Percentiles rank a stretch among this genome's conserved stretches.
phyloP scores from a whole-genome alignment of 164 flowering plant species.

The Magnolia kwangsiensis region DNA sequence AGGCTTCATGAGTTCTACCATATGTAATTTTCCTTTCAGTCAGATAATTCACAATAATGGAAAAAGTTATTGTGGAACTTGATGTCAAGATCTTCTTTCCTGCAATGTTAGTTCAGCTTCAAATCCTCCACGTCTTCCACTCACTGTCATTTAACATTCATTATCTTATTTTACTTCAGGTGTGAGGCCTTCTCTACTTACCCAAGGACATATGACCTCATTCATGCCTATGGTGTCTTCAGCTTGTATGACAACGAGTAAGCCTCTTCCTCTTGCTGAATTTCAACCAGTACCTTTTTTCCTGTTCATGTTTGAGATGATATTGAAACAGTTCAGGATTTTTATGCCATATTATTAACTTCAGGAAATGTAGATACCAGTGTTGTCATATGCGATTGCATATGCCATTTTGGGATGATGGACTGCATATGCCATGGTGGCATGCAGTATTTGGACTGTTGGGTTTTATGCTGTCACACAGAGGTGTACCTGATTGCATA shows the following conservation, averaged over 20 bases:
- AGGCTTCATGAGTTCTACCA: neutral
- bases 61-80: neutral
- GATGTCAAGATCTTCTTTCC: neutral
- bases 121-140: constrained; percentile 1
- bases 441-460: no score
- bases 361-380: neutral
- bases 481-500: no score
- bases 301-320: neutral
- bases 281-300: neutral
- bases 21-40: neutral
- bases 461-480: no score
- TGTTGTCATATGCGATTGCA: no score
- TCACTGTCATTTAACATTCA: neutral
- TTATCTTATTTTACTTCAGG: constrained; percentile 36
- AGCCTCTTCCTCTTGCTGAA: constrained; percentile 23
- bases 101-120: neutral
- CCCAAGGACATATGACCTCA: constrained; percentile 78
- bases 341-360: neutral
- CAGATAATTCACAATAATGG: neutral
- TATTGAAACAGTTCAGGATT: neutral
- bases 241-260: constrained; percentile 68
- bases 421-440: no score
- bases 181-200: constrained; percentile 93
- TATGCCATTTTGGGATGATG: no score
- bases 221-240: constrained; percentile 74